Base-by-base conservation (phyloP, 2,329 filamentous ascomycete genomes). In the Diplocarpon rosae region DNA sequence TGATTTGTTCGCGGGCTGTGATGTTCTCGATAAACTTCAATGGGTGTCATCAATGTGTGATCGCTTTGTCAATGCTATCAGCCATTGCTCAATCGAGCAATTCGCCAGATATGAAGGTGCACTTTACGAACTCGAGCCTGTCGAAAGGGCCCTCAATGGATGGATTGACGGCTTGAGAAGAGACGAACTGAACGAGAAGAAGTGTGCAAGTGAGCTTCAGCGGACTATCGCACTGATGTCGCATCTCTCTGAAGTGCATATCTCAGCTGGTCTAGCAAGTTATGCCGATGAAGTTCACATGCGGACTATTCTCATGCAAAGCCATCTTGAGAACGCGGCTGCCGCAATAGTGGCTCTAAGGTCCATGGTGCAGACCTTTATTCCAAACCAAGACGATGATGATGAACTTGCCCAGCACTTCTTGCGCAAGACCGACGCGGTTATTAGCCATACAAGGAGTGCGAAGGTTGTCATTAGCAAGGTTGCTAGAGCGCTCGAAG, bases 91-190 rank as follows among this genome's bases (percentile, higher is more conserved):
- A 2, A 70, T 84, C 1, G 79, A 85, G 38, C 77, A 86, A 47
- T 96, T 96, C 62, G 73, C 75, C 37, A 78, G 71, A 52, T 92
- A 87, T 54, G 83, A 87, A 56, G 80, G 82, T 34, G 85, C 88
- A 2, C 65, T 92, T 46, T 85, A 87, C 55, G 92, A 96, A 63
- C 70, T 96, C 40, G 86, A 95, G 60, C 87, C 89, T 0, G 86
- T 96, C 10, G 92, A 98, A 66, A 76, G 88, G 46, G 85, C 85
- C 0, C 66, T 96, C 39, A 95, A 95, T 59, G 76, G 75, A 44
- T 95, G 88, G 78, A 85, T 96, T 45, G 89, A 95, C 52, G 78
- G 78, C 5, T 63, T 95, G 43, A 81, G 87, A 52, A 80, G 79
- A 42, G 88, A 94, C 54, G 88, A 95, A 45, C 68, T 96, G 39